These are phyloP conservation scores for Protomyces inouyei DNA, from an alignment of 1,139 yeast genomes.

Conservation along the genomic window DNA sequence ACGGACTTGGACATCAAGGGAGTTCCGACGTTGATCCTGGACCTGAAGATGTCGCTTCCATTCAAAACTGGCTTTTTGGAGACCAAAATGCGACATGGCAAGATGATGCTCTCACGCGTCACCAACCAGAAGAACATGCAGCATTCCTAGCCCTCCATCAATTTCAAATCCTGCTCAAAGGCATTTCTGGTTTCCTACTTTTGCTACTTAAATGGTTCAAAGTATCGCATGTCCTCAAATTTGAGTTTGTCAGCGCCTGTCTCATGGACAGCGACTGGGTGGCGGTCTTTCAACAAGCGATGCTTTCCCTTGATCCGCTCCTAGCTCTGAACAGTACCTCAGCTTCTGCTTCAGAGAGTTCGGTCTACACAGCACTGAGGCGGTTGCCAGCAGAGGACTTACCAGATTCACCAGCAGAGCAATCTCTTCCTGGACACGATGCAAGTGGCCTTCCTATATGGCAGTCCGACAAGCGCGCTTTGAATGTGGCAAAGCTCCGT, in stretches of 20 bases:
- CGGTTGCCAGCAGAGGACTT: background rate
- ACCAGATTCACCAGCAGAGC: background rate
- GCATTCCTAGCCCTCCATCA: background rate
- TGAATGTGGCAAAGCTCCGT: background rate
- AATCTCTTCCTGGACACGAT: background rate
- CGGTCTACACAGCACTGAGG: background rate
- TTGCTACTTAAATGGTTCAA: conserved; percentile 72
- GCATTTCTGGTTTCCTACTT: conserved; percentile 53
- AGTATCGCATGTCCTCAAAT: conserved; percentile 67
- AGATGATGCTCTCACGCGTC: background rate
- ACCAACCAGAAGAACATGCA: background rate
- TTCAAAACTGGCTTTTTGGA: background rate
- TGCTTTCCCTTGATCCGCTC: conserved; percentile 17
- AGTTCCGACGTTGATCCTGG: background rate
- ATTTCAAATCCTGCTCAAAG: conserved; percentile 52
- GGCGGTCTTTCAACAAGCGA: conserved; percentile 17
- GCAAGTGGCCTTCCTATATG: background rate
- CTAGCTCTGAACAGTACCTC: background rate
- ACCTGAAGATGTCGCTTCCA: background rate
- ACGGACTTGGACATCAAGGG: background rate
- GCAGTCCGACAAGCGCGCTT: background rate
- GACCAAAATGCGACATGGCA: background rate
- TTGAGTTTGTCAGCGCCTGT: conserved; percentile 65
- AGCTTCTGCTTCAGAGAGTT: background rate
- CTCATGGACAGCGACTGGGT: conserved; percentile 63